phyloP scores from a whole-genome alignment of 2,329 filamentous ascomycete species.

The Aspergillus novoparasiticus region DNA sequence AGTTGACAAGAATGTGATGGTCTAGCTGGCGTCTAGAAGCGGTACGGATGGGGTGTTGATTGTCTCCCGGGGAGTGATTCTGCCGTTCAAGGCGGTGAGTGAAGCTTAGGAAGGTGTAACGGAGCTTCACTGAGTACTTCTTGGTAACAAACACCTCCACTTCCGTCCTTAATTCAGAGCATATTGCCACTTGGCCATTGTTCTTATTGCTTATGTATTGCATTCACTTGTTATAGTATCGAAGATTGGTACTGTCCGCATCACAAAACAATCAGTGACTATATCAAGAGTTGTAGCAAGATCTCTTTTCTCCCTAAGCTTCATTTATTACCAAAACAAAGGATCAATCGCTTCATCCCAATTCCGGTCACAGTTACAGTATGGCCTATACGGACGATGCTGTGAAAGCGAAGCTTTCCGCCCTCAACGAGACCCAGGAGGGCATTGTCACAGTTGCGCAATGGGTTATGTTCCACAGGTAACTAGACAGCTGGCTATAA shows the following conservation, averaged over 20 bases:
- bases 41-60: conserved; percentile 10
- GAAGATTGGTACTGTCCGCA: not conserved
- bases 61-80: conserved; percentile 18
- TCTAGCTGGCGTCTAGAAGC: conserved; percentile 24
- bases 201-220: not conserved
- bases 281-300: not conserved
- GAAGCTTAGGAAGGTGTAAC: conserved; percentile 16
- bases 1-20: conserved; percentile 19
- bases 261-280: not conserved
- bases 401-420: conserved; percentile 90
- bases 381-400: conserved; percentile 98
- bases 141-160: not conserved
- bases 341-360: not conserved
- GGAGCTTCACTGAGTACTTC: conserved; percentile 5
- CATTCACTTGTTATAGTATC: not conserved
- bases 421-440: conserved; percentile 95
- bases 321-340: not conserved
- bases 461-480: conserved; percentile 99
- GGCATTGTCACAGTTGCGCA: conserved; percentile 94
- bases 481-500: conserved; percentile 33
- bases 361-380: conserved; percentile 16
- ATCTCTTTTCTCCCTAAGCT: not conserved
- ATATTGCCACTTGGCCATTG: not conserved
- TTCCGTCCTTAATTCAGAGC: not conserved
- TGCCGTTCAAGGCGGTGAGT: conserved; percentile 23